Evolutionary conservation across 495 filamentous ascomycete species (phyloP), one percentile per base, ranked within the genome.

Genomic region (Apodospora peruviana): DNA sequence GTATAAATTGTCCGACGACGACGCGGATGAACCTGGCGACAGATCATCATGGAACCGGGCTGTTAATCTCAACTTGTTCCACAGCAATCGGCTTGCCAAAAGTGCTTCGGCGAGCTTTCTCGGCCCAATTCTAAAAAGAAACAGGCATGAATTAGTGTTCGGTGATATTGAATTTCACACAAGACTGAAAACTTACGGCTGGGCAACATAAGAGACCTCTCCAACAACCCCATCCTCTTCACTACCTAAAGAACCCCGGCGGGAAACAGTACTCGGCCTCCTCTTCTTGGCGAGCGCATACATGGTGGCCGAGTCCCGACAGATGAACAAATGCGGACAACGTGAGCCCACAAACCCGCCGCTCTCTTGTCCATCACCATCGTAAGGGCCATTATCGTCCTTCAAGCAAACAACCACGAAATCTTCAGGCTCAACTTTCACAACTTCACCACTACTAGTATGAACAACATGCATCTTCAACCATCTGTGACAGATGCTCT

Each of bases 81-180:
- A 45, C 29, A 17, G 43, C 43, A 21, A 11, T 18, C 43, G 24
- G 17, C 25, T 36, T 3, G 43, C 29, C 18, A 45, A 10, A 18
- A 70, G 73, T 51, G 64, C 75, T 64, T 79, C 82, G 8, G 80
- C 81, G 24, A 86, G 56, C 53, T 86, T 87, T 50, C 84, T 75
- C 14, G 83, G 83, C 0, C 82, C 84, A 48, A 59, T 57, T 12
- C 68, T 71, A 32, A 32, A 32, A 32, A 59, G 57, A 25, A 48
- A 21, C 2, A 12, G 11, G 34, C 32, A 39, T 3, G n/a, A 42
- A 21, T 16, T 5, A 22, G n/a, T 22, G 18, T 25, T 34, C n/a
- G n/a, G n/a, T n/a, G n/a, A n/a, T n/a, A n/a, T n/a, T n/a, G n/a
- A n/a, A n/a, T n/a, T n/a, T n/a, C n/a, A n/a, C n/a, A n/a, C n/a